phyloP scores from a whole-genome alignment of 371 early-diverging fungal species.

The Ordospora pajunii region DNA sequence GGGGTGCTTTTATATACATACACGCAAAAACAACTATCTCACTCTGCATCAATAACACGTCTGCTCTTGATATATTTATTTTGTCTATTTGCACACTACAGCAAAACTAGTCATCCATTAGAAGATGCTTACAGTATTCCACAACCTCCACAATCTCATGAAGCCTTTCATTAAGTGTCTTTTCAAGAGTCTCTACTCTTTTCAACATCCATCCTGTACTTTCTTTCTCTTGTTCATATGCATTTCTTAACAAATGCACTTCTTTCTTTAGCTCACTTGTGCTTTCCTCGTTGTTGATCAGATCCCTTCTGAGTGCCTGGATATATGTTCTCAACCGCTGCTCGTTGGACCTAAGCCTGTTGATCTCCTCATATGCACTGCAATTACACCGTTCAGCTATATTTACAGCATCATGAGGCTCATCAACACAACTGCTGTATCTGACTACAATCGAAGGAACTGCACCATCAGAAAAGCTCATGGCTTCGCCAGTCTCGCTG shows the following conservation, averaged over 20 bases:
- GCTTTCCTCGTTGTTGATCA: conserved; percentile 24
- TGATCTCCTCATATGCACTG: conserved; percentile 18
- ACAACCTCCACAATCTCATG: conserved; percentile 30
- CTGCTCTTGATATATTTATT: too few species aligned
- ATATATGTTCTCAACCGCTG: conserved; percentile 32
- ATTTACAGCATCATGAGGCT: too few species aligned
- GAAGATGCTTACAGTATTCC: conserved; percentile 30
- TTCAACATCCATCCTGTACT: background rate
- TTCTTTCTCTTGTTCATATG: background rate
- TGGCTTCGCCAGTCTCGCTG: too few species aligned
- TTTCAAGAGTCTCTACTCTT: background rate
- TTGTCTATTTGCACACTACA: too few species aligned
- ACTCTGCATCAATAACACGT: too few species aligned
- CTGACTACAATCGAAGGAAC: too few species aligned
- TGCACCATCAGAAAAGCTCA: too few species aligned
- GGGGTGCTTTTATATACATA: background rate
- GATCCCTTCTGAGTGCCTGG: conserved; percentile 35
- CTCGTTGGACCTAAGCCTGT: conserved; percentile 18
- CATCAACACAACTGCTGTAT: too few species aligned
- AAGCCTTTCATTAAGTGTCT: conserved; percentile 6
- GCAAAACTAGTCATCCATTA: background rate
- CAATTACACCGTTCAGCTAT: too few species aligned
- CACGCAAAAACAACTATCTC: too few species aligned
- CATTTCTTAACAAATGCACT: too few species aligned
- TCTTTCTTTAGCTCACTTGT: background rate